Evolutionary conservation across 345 rosid genomes (phyloP).

Genomic region (Camelina laxa): DNA sequence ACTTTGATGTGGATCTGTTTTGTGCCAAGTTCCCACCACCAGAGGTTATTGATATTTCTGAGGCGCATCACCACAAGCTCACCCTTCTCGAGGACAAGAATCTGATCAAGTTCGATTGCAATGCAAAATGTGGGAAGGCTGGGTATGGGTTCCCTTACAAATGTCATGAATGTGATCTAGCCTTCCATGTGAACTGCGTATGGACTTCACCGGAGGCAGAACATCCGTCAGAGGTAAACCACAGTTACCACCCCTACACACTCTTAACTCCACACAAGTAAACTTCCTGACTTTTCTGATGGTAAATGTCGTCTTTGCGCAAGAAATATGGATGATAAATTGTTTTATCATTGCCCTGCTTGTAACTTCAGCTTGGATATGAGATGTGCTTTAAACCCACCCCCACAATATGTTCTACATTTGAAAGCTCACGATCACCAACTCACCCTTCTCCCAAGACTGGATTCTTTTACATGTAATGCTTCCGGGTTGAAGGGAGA

Average conservation of each 20-base stretch:
- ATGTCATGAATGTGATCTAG: neutral
- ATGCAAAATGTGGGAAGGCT: neutral
- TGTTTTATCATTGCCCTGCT: neutral
- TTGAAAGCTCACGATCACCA: neutral
- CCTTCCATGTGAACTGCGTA: neutral
- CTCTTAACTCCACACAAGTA: neutral
- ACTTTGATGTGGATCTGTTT: neutral
- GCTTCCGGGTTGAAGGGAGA: neutral
- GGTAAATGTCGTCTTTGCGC: neutral
- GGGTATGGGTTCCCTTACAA: neutral
- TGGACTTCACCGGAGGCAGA: neutral
- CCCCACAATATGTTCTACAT: neutral
- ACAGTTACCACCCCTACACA: neutral
- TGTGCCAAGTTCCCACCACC: neutral
- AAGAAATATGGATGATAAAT: neutral
- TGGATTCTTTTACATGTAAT: neutral
- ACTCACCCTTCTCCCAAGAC: neutral
- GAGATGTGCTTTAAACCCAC: neutral
- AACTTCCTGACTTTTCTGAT: neutral
- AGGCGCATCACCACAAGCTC: too few species aligned
- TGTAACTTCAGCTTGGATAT: conserved; percentile 4
- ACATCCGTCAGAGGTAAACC: neutral
- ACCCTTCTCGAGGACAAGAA: neutral
- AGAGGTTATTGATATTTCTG: neutral
- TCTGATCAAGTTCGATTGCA: neutral